Evolutionary conservation across 2,329 filamentous ascomycete genomes (phyloP).

Genomic region (Alternaria brassicae): DNA sequence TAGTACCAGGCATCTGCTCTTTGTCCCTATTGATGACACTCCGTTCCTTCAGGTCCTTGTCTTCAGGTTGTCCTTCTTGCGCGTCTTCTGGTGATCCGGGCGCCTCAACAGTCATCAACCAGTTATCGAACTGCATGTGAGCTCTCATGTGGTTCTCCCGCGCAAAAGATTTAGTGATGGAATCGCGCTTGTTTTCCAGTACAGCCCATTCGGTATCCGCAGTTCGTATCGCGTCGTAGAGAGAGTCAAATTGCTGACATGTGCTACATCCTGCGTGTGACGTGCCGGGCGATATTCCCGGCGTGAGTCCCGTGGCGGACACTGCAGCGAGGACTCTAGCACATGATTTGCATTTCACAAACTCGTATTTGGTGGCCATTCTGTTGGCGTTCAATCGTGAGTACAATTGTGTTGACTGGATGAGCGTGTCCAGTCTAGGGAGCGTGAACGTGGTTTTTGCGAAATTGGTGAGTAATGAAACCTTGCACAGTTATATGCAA

Average conservation of each 20-base stretch:
- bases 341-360: slow-evolving; percentile 16
- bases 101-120: slow-evolving; percentile 31
- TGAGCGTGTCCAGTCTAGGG: background rate
- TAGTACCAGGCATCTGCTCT: slow-evolving; percentile 5
- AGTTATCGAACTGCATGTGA: slow-evolving; percentile 36
- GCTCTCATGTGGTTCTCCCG: slow-evolving; percentile 20
- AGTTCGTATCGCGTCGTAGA: slow-evolving; percentile 21
- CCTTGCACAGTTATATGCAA: background rate
- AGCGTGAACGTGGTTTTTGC: background rate
- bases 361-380: slow-evolving; percentile 4
- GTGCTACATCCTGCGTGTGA: slow-evolving; percentile 20
- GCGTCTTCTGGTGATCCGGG: background rate
- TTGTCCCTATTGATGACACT: background rate
- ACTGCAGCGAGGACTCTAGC: slow-evolving; percentile 17
- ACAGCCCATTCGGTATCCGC: slow-evolving; percentile 22
- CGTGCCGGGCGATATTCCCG: slow-evolving; percentile 1
- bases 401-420: background rate
- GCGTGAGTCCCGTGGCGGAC: slow-evolving; percentile 17
- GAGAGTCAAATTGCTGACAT: slow-evolving; percentile 25
- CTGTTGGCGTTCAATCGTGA: background rate
- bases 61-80: background rate
- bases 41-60: background rate
- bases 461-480: background rate
- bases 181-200: slow-evolving; percentile 20
- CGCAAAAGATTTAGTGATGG: slow-evolving; percentile 22